Base-by-base conservation (phyloP, 78 protist genomes). In the Dictyostelium citrinum region DNA sequence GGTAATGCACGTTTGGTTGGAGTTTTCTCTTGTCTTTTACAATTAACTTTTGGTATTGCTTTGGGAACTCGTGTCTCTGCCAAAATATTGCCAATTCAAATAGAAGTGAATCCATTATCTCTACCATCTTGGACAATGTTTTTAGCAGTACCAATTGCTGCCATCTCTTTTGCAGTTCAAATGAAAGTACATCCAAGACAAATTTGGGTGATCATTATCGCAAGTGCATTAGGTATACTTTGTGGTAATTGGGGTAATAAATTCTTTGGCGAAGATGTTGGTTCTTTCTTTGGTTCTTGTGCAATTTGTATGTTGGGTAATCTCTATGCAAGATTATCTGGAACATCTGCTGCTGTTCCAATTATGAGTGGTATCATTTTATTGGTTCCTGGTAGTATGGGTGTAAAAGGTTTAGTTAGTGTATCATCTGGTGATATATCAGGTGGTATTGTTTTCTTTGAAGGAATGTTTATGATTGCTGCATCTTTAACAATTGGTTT, bases 111-210 rank as follows among this genome's bases (percentile, higher is more conserved):
- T 6, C 93, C 84, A 68, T n/a, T 20, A 3, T 35, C 81, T 12
- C 80, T 88, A n/a, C 93, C 93, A 2, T 10, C 68, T 9, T 88
- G 93, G 93, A 88, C 81, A n/a, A 88, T 88, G 93, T 88, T 88
- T 67, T 78, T 88, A 33, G 93, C 93, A 0, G 85, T 88, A n/a
- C 93, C 93, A 51, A 14, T 88, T 17, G 93, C 93, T 8, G 93
- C 93, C n/a, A 58, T 88, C 0, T 78, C 85, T 0, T 88, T 88
- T 78, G 93, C 93, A 9, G 75, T 88, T 46, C 93, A 88, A 46
- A 88, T 88, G 93, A 88, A 88, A 49, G 93, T 79, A 22, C 78
- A 55, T 20, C 93, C 93, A 17, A 22, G 85, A n/a, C 93, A 88
- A 60, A 88, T 88, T 61, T 88, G 93, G 93, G 83, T 88, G 7